Percentiles rank a stretch among this genome's conserved stretches.
phyloP scores from a whole-genome alignment of 352 stramenopile genomes.

The Globisporangium middletonii region DNA sequence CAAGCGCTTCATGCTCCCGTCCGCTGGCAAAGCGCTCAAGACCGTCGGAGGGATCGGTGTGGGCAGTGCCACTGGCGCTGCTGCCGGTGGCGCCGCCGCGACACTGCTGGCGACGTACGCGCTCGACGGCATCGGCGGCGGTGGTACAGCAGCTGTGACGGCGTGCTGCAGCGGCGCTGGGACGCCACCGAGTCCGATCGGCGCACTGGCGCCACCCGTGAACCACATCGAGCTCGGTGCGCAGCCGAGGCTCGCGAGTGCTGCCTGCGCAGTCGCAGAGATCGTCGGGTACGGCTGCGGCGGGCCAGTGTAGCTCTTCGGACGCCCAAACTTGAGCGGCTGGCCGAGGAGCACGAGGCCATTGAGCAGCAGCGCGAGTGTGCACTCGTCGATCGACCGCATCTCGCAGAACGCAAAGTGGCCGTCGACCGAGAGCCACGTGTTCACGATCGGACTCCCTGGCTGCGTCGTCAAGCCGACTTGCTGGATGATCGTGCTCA shows the following conservation, averaged over 20 bases:
- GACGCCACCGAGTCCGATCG: constrained; percentile 10
- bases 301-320: constrained; percentile 76
- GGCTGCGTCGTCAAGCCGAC: constrained; percentile 70
- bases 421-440: constrained; percentile 82
- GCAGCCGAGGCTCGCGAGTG: constrained; percentile 75
- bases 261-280: constrained; percentile 65
- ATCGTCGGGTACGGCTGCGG: constrained; percentile 71
- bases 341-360: constrained; percentile 72
- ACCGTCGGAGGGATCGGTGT: constrained; percentile 1
- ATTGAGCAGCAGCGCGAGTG: constrained; percentile 79
- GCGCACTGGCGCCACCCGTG: constrained; percentile 16
- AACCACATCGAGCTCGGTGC: constrained; percentile 81
- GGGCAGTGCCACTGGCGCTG: not conserved
- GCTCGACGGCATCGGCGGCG: not conserved
- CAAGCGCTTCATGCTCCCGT: constrained; percentile 34
- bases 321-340: constrained; percentile 82
- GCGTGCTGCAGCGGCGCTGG: constrained; percentile 1
- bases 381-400: constrained; percentile 82
- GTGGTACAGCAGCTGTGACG: constrained; percentile 8
- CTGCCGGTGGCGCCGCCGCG: not conserved
- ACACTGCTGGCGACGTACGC: not conserved
- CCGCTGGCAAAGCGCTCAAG: constrained; percentile 6
- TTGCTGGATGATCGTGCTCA: constrained; percentile 86
- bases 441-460: constrained; percentile 79
- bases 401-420: constrained; percentile 88